phyloP scores from a whole-genome alignment of 129 eudicot genomes.

The Heracleum sosnowskyi region DNA sequence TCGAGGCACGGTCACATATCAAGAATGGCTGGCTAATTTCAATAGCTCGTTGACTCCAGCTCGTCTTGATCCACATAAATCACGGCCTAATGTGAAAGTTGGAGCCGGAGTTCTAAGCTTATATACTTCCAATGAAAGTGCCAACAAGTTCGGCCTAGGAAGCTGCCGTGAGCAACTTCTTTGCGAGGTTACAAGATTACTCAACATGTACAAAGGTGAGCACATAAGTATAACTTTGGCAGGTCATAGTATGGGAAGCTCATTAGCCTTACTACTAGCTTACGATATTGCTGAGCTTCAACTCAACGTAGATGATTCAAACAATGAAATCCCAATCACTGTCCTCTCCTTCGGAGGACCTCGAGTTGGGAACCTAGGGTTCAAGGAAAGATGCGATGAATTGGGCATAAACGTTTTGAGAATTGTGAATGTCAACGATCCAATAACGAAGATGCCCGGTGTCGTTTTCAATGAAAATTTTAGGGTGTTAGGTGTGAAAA shows the following conservation, averaged over 20 bases:
- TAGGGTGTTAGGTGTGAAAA: background rate
- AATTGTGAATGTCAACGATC: constrained; percentile 7
- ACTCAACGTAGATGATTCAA: background rate
- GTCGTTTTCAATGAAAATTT: background rate
- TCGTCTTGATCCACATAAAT: constrained; percentile 48
- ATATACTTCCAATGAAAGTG: constrained; percentile 47
- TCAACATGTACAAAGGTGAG: constrained; percentile 36
- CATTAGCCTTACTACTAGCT: background rate
- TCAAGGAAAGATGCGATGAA: constrained; percentile 3
- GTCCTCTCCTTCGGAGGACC: constrained; percentile 7
- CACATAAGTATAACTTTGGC: constrained; percentile 22
- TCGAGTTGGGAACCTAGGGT: background rate
- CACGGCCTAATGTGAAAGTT: constrained; percentile 45
- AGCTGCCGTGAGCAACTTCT: constrained; percentile 66
- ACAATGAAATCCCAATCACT: background rate
- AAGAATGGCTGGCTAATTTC: constrained; percentile 58
- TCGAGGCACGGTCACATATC: constrained; percentile 55
- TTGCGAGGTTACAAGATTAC: constrained; percentile 36
- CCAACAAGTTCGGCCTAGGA: constrained; percentile 32
- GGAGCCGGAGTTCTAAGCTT: constrained; percentile 53
- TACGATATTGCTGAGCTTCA: constrained; percentile 4
- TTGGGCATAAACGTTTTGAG: background rate
- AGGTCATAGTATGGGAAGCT: constrained; percentile 7
- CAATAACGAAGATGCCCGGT: constrained; percentile 2
- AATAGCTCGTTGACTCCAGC: constrained; percentile 60